phyloP scores from a whole-genome alignment of 352 stramenopile species.

The Pythium angustatum region DNA sequence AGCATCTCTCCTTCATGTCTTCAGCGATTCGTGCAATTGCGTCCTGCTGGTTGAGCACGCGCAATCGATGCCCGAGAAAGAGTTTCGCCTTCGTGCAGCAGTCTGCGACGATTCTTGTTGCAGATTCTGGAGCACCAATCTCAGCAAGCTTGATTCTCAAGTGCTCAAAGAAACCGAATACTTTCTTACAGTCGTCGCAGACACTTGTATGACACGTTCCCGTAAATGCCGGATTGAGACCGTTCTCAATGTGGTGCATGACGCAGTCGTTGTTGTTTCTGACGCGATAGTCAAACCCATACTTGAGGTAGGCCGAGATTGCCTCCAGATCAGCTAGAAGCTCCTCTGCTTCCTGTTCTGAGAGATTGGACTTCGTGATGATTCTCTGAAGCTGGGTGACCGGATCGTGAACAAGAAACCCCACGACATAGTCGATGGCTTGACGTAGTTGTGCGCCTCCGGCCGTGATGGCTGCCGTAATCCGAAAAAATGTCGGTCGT shows the following conservation, averaged over 20 bases:
- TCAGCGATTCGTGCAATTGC: not conserved
- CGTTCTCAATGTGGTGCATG: not conserved
- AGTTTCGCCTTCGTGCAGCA: not conserved
- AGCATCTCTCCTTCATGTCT: not conserved
- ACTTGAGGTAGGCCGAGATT: not conserved
- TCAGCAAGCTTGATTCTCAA: not conserved
- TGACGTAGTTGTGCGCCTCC: not conserved
- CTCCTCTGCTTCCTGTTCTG: not conserved
- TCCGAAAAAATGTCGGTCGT: not conserved
- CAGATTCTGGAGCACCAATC: not conserved
- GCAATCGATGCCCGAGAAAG: not conserved
- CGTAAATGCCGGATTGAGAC: not conserved
- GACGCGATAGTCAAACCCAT: not conserved
- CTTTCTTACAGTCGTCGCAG: not conserved
- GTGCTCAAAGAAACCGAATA: not conserved
- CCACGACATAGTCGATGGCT: conserved; percentile 6
- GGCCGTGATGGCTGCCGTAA: not conserved
- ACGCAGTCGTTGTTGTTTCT: not conserved
- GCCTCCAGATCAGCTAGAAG: not conserved
- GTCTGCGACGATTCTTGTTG: not conserved
- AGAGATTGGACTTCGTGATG: not conserved
- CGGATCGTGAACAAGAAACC: conserved; percentile 3
- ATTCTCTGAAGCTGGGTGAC: not conserved
- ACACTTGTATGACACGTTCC: not conserved
- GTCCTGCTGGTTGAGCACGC: not conserved